A percentile compares a stretch with the other conserved stretches of the same genome.
Conservation (phyloP, 441 rosid species). For the Erysimum cheiri region DNA sequence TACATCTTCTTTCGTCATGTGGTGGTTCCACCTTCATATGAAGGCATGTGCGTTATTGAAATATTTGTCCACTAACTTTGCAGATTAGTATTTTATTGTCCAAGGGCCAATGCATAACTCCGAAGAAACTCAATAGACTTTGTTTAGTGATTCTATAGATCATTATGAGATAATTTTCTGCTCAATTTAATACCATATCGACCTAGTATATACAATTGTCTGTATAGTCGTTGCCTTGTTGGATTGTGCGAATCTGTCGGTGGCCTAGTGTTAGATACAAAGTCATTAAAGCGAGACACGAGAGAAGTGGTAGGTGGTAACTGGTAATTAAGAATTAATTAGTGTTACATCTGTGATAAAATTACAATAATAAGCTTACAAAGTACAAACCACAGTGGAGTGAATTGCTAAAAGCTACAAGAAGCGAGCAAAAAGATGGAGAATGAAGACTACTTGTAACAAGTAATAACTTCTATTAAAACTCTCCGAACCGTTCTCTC, state of each 20-base stretch:
- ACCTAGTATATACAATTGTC: too few species aligned
- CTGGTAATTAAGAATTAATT: constrained; percentile 33
- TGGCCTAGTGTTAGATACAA: not conserved
- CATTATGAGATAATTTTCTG: too few species aligned
- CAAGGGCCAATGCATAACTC: not conserved
- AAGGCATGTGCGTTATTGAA: not conserved
- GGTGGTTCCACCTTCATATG: not conserved
- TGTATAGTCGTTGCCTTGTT: not conserved
- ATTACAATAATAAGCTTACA: constrained; percentile 32
- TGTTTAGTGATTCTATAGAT: too few species aligned
- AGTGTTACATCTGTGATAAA: constrained; percentile 22
- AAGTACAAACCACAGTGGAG: constrained; percentile 4
- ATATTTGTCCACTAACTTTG: too few species aligned
- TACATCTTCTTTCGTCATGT: not conserved
- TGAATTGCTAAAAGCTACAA: constrained; percentile 34
- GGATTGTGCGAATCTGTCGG: not conserved
- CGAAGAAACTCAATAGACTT: not conserved
- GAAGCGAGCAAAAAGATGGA: constrained; percentile 19
- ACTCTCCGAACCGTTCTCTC: constrained; percentile 47
- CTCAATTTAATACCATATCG: too few species aligned
- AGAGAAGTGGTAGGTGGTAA: not conserved
- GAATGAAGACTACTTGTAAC: constrained; percentile 19
- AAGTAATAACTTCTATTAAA: constrained; percentile 7
- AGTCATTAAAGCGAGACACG: not conserved
- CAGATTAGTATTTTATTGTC: too few species aligned